Percentiles rank a stretch among this genome's conserved stretches.
phyloP scores from a whole-genome alignment of 208 protist genomes.

The Trichomonas vaginalis region DNA sequence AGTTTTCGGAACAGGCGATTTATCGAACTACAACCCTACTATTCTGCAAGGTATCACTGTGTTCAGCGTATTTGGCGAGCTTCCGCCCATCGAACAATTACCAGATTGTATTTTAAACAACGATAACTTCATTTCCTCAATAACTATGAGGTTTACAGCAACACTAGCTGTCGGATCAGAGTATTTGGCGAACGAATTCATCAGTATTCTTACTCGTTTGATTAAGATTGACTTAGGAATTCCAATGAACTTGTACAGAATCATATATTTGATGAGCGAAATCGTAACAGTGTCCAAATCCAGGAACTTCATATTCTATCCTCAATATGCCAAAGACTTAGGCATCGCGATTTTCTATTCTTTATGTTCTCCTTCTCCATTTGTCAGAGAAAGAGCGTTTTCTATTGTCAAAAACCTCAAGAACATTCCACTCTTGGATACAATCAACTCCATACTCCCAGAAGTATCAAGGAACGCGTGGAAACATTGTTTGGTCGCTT shows the following conservation, averaged over 20 bases:
- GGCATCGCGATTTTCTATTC: not conserved
- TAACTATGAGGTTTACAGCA: not conserved
- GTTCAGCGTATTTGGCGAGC: not conserved
- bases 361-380: not conserved
- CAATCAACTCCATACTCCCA: not conserved
- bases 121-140: not conserved
- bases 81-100: not conserved
- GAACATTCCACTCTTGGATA: not conserved
- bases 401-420: not conserved
- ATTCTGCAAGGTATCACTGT: not conserved
- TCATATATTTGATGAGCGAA: not conserved
- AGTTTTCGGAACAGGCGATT: not conserved
- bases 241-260: not conserved
- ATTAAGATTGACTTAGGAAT: not conserved
- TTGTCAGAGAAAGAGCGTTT: not conserved
- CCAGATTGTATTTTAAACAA: not conserved
- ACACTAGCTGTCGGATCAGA: not conserved
- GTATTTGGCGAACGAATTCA: not conserved
- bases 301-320: not conserved
- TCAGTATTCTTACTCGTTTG: not conserved
- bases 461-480: not conserved
- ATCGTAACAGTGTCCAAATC: not conserved
- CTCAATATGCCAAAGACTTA: not conserved
- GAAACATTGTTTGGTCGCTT: not conserved
- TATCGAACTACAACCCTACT: not conserved